These are phyloP conservation scores for Sistotremastrum suecicum DNA, from an alignment of 768 basidiomycete genomes.

Conservation along the genomic window DNA sequence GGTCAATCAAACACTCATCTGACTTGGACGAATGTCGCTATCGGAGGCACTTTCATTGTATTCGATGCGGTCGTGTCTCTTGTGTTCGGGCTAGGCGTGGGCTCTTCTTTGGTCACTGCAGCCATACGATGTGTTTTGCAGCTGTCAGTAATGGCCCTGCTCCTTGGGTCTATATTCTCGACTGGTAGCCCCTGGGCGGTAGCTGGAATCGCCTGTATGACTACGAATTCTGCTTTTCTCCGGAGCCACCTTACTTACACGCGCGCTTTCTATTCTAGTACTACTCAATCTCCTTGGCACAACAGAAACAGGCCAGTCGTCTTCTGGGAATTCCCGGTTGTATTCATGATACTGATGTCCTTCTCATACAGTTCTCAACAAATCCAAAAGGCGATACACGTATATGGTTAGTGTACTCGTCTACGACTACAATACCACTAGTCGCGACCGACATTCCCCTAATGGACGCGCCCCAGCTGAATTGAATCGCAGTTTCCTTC, in stretches of 20 bases:
- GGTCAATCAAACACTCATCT: slow-evolving; percentile 20
- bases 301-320: slow-evolving; percentile 51
- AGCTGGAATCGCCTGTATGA: slow-evolving; percentile 56
- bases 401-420: slow-evolving; percentile 44
- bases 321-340: neutral
- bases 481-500: slow-evolving; percentile 39
- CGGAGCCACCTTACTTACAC: neutral
- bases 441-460: neutral
- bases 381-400: slow-evolving; percentile 54
- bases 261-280: slow-evolving; percentile 21
- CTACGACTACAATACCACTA: neutral
- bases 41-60: slow-evolving; percentile 63
- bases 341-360: neutral
- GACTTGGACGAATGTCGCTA: slow-evolving; percentile 59
- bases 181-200: slow-evolving; percentile 65
- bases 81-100: slow-evolving; percentile 53
- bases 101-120: slow-evolving; percentile 49
- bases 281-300: slow-evolving; percentile 67
- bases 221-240: neutral
- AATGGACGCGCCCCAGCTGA: slow-evolving; percentile 5
- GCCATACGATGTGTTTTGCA: slow-evolving; percentile 67
- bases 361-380: slow-evolving; percentile 48
- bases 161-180: slow-evolving; percentile 64
- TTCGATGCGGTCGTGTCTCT: slow-evolving; percentile 58
- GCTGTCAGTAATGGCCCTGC: slow-evolving; percentile 54